Evolutionary conservation across 2,329 filamentous ascomycete species (phyloP).

Genomic region (Penicillium glabrum): DNA sequence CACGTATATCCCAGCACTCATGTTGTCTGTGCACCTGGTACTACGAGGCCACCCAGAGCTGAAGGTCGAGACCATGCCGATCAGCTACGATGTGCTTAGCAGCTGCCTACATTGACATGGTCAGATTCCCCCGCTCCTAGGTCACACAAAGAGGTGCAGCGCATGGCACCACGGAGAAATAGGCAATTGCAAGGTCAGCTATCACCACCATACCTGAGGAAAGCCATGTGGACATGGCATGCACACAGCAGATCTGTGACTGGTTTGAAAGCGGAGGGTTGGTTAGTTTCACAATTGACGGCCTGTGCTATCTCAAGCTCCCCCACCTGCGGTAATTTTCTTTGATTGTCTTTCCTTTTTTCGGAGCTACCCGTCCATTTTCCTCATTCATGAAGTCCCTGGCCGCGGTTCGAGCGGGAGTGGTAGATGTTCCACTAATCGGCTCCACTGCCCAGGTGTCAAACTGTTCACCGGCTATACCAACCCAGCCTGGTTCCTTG

Average conservation of each 20-base stretch:
- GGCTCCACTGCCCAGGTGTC: conserved; percentile 11
- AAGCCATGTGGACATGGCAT: conserved; percentile 7
- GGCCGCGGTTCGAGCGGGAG: conserved; percentile 8
- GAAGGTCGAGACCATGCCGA: background rate
- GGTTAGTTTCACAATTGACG: background rate
- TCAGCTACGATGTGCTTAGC: background rate
- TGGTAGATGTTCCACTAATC: conserved; percentile 5
- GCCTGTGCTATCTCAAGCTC: background rate
- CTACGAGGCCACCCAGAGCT: background rate
- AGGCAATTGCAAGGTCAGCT: background rate
- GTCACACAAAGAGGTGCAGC: background rate
- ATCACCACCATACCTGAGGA: background rate
- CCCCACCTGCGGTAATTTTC: background rate
- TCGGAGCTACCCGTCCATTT: conserved; percentile 2
- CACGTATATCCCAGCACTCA: background rate
- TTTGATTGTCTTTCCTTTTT: background rate
- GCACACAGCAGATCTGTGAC: background rate
- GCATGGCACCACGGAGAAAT: background rate
- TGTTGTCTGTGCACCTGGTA: background rate
- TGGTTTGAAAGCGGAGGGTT: background rate
- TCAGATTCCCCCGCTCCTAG: no score
- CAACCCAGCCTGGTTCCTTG: background rate
- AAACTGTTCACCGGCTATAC: conserved; percentile 17
- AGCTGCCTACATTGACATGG: background rate
- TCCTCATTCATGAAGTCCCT: background rate